Evolutionary conservation across 2,329 filamentous ascomycete species (phyloP), one percentile per base, ranked within the genome.

Genomic region (Colletotrichum limetticola): DNA sequence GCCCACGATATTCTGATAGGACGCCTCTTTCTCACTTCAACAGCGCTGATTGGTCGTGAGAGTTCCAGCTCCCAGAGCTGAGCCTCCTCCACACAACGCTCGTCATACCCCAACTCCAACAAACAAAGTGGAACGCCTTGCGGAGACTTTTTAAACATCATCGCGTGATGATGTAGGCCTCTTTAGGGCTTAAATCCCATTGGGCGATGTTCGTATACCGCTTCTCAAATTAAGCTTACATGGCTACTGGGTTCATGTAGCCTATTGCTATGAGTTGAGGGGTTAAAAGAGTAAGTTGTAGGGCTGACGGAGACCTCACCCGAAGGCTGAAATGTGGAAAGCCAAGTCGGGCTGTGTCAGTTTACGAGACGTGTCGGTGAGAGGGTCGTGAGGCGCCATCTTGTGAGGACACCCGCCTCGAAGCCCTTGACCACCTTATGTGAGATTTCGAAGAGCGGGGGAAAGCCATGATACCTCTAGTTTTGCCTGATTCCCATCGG

Each of bases 81-180:
- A 70, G 70, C 66, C 70, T 65, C 66, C 70, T 37, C 63, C 35
- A 24, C 63, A 49, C 32, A 8, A 66, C 42, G 53, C 63, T 65
- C 49, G 63, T 58, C 57, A 32, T 28, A 46, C 53, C 63, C 63
- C 52, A 42, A 26, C 12, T 24, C 52, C 8, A 4, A 49, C 8
- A 9, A 8, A 22, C 35, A 57, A 57, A 12, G 32, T 56, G 14
- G 16, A 30, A 14, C 14, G 8, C 32, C 9, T 16, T 49, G 49
- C 14, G 55, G 62, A 65, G 49, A 35, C 35, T 26, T 26, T 32
- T 19, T 24, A 3, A 11, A 8, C 28, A 19, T 32, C n/a, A n/a
- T 35, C 42, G 46, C n/a, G 28, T 19, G 46, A 11, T 53, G n/a
- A 22, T 9, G 5, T 6, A 26, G 28, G 28, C n/a, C 4, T 24